phyloP scores from a whole-genome alignment of 768 basidiomycete genomes.

The Solioccasus polychromus region DNA sequence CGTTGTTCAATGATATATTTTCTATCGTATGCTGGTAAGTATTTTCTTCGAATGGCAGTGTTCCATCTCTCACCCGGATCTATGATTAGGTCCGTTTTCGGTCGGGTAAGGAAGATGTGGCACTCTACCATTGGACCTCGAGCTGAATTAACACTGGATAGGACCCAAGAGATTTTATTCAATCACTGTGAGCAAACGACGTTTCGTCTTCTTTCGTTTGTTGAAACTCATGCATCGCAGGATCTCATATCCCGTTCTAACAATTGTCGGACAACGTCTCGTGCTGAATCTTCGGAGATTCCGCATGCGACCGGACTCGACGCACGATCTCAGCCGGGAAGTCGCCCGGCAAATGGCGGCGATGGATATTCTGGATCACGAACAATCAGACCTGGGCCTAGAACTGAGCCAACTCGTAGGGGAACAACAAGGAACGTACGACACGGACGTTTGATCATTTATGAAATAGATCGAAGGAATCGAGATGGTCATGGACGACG shows the following conservation, averaged over 20 bases:
- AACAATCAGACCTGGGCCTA: background rate
- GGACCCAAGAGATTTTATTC: background rate
- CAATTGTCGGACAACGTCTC: background rate
- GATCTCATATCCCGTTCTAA: background rate
- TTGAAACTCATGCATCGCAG: background rate
- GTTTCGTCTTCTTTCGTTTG: background rate
- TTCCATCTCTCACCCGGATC: background rate
- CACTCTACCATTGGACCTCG: background rate
- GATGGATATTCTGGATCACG: background rate
- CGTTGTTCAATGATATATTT: background rate
- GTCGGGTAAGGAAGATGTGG: background rate
- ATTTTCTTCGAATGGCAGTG: background rate
- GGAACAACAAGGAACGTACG: too few relatives aligned
- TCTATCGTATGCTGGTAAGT: constrained; percentile 1
- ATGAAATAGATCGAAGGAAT: too few relatives aligned
- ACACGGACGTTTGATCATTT: too few relatives aligned
- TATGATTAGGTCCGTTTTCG: background rate
- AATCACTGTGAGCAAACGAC: background rate
- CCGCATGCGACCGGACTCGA: background rate
- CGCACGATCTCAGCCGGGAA: background rate
- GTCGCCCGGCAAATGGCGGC: background rate
- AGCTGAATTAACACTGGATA: background rate
- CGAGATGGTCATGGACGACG: too few relatives aligned
- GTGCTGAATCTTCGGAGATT: background rate
- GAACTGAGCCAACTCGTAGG: background rate